A percentile compares a stretch with the other conserved stretches of the same genome.
These are phyloP conservation scores for Ampelocalamus luodianensis DNA, from an alignment of 176 grass and related monocot genomes.

Conservation along the genomic window DNA sequence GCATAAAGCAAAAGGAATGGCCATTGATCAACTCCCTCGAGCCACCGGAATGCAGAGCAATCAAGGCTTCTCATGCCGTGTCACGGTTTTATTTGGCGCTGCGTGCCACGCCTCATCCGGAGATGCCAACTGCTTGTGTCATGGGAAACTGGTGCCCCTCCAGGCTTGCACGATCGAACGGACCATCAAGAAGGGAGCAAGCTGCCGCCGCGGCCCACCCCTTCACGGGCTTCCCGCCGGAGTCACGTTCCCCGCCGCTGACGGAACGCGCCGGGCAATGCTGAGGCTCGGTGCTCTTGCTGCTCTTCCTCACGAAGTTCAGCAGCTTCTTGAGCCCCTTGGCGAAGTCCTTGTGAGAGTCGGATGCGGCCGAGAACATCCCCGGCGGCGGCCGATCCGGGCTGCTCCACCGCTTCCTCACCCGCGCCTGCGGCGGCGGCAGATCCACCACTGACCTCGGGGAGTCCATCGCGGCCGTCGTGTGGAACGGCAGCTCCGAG, in stretches of 20 bases:
- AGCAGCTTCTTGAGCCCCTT: slow-evolving; percentile 64
- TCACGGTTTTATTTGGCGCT: slow-evolving; percentile 14
- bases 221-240: slow-evolving; percentile 49
- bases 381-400: slow-evolving; percentile 44
- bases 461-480: not conserved
- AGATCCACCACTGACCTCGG: not conserved
- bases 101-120: slow-evolving; percentile 31
- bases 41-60: not conserved
- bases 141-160: slow-evolving; percentile 57
- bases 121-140: slow-evolving; percentile 56
- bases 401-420: slow-evolving; percentile 51
- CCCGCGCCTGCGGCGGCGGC: not conserved
- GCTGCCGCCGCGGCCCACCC: slow-evolving; percentile 31
- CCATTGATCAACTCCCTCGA: not conserved
- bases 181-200: slow-evolving; percentile 44
- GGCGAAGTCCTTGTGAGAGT: slow-evolving; percentile 55
- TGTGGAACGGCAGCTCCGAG: slow-evolving; percentile 40
- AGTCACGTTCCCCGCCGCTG: slow-evolving; percentile 1
- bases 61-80: slow-evolving; percentile 7
- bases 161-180: slow-evolving; percentile 49
- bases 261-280: not conserved
- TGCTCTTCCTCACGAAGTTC: slow-evolving; percentile 56
- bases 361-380: slow-evolving; percentile 17
- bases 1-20: not conserved
- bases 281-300: slow-evolving; percentile 3